Conservation (phyloP, 805 yeast genomes). For the Metschnikowia peoriensis region DNA sequence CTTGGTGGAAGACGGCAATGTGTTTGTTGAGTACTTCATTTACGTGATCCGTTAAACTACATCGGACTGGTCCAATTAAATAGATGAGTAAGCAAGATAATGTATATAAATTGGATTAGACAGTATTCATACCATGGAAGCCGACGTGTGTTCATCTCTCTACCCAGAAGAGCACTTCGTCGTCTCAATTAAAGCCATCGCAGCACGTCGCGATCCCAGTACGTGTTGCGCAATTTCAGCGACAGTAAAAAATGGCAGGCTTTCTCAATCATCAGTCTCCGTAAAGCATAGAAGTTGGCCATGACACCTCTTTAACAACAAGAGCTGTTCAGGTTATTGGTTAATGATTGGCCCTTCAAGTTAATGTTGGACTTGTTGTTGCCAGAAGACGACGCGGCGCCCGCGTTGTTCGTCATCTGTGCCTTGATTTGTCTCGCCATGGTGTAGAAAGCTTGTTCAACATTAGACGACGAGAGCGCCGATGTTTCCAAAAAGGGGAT, state of each 20-base stretch:
- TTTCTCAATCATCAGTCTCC: too few species aligned
- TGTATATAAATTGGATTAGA: background rate
- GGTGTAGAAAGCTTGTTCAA: slow-evolving; percentile 96
- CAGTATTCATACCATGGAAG: slow-evolving; percentile 1
- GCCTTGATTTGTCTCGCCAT: slow-evolving; percentile 99
- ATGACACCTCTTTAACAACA: slow-evolving; percentile 31
- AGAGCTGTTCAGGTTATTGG: slow-evolving; percentile 36
- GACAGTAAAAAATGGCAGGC: background rate
- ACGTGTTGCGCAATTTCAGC: background rate
- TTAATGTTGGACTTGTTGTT: slow-evolving; percentile 65
- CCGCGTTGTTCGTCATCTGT: slow-evolving; percentile 73
- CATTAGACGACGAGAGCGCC: slow-evolving; percentile 92
- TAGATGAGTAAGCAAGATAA: background rate
- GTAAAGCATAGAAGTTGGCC: too few species aligned
- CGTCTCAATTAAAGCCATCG: too few species aligned
- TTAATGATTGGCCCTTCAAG: slow-evolving; percentile 63
- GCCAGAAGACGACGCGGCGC: slow-evolving; percentile 29
- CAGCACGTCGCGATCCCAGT: background rate
- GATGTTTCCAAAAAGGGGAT: slow-evolving; percentile 96
- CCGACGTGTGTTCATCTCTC: background rate
- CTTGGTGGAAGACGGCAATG: slow-evolving; percentile 45
- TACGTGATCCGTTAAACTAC: slow-evolving; percentile 28
- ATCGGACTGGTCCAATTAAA: background rate
- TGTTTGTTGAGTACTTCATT: slow-evolving; percentile 56
- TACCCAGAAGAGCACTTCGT: too few species aligned